A percentile compares a stretch with the other conserved stretches of the same genome.
These are phyloP conservation scores for Verticillium dahliae DNA, from an alignment of 2,329 filamentous ascomycete species.

Conservation along the genomic window DNA sequence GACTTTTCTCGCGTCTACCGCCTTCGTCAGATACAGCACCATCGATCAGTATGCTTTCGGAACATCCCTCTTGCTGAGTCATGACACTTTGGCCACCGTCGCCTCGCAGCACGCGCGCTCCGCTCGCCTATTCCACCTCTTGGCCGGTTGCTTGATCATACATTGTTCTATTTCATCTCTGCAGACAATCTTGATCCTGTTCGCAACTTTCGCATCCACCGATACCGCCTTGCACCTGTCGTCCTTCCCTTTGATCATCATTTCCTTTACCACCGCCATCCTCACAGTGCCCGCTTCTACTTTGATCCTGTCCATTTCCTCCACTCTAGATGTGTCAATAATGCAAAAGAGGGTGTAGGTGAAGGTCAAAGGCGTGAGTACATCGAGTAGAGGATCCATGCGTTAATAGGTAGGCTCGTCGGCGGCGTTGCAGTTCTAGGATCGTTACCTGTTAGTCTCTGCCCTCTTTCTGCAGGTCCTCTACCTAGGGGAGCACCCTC, in stretches of 20 bases:
- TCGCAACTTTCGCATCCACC: background rate
- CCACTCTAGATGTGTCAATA: background rate
- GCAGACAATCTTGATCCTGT: background rate
- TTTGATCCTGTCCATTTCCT: background rate
- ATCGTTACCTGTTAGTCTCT: background rate
- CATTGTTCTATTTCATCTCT: background rate
- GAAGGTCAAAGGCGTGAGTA: slow-evolving; percentile 1
- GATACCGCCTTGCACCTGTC: slow-evolving; percentile 1
- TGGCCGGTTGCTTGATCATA: slow-evolving; percentile 11
- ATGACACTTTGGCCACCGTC: slow-evolving; percentile 13
- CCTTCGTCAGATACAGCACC: slow-evolving; percentile 15
- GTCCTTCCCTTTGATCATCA: background rate
- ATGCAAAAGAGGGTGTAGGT: slow-evolving; percentile 1
- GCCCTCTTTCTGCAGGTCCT: background rate
- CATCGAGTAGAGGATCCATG: background rate
- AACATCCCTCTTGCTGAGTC: no score
- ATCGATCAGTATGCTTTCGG: slow-evolving; percentile 15
- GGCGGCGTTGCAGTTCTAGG: background rate
- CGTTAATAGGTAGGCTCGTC: background rate
- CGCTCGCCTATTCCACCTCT: slow-evolving; percentile 5
- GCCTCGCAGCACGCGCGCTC: slow-evolving; percentile 14
- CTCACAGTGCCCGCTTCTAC: slow-evolving; percentile 12
- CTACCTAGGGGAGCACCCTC: background rate
- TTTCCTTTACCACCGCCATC: no score
- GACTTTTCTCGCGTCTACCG: slow-evolving; percentile 10